Evolutionary conservation across 768 basidiomycete species (phyloP), one percentile per base, ranked within the genome.

Genomic region (Mycena capillaripes): DNA sequence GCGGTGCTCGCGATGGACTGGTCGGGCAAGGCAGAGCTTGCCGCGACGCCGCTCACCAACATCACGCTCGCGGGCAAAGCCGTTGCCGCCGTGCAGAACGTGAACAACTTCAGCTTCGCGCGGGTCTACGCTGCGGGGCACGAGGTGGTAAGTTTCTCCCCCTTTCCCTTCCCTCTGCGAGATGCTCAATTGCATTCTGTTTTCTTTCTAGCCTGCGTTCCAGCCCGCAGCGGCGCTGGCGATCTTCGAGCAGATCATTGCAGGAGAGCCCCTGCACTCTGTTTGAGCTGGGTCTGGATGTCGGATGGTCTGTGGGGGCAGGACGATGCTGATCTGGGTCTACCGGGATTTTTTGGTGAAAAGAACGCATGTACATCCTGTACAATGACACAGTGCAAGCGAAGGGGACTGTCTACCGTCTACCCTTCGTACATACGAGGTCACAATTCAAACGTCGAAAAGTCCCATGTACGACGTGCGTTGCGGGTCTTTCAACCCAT

Each of bases 61-160:
- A 90, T 92, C 81, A 91, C 90, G 0, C 85, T 92, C 29, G 58
- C 83, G 30, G 89, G 87, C 2, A 81, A 75, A 8, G 72, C 89
- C 0, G 85, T 92, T 7, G 91, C 89, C 0, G 87, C 90, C 0
- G 84, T 91, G 14, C 86, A 89, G 76, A 91, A 91, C 59, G 88
- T 92, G 27, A 89, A 89, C 70, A 90, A 90, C 70, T 91, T 92
- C 75, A 83, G 88, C 0, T 93, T 92, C 76, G 91, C 90, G 89
- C 91, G 69, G 72, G 90, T 92, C 0, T 91, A 82, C 76, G 83
- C 78, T 66, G 82, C 91, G 11, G 91, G 91, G 21, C 91, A 92
- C 75, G 88, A 90, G 85, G 86, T 91, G 75, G 91, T 91, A 56
- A 44, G 57, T 44, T 55, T 25, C 9, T 40, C 25, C 19, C 25